These are phyloP conservation scores for Coemansia sp. DNA, from an alignment of 192 early-diverging fungal genomes.

Conservation along the genomic window DNA sequence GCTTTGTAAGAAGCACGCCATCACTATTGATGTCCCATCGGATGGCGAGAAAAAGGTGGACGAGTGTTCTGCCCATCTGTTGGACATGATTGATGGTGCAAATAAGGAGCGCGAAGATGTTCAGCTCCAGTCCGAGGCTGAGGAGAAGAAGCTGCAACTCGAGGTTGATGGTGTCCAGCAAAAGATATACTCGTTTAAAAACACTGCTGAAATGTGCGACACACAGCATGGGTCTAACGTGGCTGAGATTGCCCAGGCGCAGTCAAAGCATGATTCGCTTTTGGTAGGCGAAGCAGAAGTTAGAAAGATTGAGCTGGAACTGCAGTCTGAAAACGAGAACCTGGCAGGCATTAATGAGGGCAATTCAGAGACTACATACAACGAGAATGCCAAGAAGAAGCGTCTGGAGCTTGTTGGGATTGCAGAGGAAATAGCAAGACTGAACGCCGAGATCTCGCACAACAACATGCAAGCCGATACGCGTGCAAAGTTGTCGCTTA, in stretches of 20 bases:
- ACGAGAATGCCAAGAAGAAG: slow-evolving; percentile 37
- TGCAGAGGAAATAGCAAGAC: slow-evolving; percentile 47
- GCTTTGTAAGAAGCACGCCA: slow-evolving; percentile 8
- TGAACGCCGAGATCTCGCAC: slow-evolving; percentile 60
- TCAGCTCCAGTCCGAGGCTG: slow-evolving; percentile 11
- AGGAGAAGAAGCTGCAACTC: slow-evolving; percentile 28
- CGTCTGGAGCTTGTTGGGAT: slow-evolving; percentile 43
- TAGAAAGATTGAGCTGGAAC: slow-evolving; percentile 14
- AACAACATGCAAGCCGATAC: slow-evolving; percentile 65
- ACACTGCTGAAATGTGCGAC: slow-evolving; percentile 21
- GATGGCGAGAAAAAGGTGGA: slow-evolving; percentile 24
- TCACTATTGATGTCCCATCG: slow-evolving; percentile 1
- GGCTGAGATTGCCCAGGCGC: slow-evolving; percentile 20
- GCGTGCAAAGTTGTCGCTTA: slow-evolving; percentile 61
- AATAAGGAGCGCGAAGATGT: slow-evolving; percentile 48
- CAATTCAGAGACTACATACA: slow-evolving; percentile 16
- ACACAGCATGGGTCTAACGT: slow-evolving; percentile 20
- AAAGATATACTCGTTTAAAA: slow-evolving; percentile 30
- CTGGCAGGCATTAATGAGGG: slow-evolving; percentile 23
- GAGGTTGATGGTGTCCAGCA: slow-evolving; percentile 37
- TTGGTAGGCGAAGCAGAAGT: slow-evolving; percentile 14
- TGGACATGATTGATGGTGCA: slow-evolving; percentile 51
- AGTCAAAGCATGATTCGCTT: slow-evolving; percentile 28
- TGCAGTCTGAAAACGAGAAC: slow-evolving; percentile 33
- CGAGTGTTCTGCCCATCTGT: slow-evolving; percentile 17